Evolutionary conservation across 805 yeast genomes (phyloP).

Genomic region (Suhomyces faveliae): DNA sequence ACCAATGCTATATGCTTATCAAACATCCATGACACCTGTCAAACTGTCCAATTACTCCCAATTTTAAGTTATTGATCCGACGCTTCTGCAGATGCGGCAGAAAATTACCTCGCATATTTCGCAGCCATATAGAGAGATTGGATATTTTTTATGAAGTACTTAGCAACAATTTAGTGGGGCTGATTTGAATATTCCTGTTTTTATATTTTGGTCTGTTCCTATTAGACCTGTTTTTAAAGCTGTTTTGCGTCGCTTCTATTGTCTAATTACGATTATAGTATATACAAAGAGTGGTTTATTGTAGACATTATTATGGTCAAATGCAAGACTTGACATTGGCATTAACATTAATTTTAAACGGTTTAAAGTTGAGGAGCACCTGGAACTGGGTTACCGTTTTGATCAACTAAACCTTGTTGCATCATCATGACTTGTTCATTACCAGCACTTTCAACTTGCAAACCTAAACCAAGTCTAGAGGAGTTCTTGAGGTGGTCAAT

Average conservation of each 20-base stretch:
- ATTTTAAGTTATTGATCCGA: too few species aligned
- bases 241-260: too few species aligned
- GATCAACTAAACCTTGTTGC: slow-evolving; percentile 84
- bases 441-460: slow-evolving; percentile 95
- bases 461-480: slow-evolving; percentile 86
- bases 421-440: slow-evolving; percentile 87
- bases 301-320: slow-evolving; percentile 2
- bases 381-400: slow-evolving; percentile 82
- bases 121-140: too few species aligned
- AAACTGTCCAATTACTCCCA: too few species aligned
- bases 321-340: neutral
- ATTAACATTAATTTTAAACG: neutral
- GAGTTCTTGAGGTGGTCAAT: slow-evolving; percentile 75
- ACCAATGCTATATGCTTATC: too few species aligned
- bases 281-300: slow-evolving; percentile 1
- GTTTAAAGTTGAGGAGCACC: slow-evolving; percentile 62
- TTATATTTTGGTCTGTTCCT: neutral
- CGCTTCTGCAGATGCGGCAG: too few species aligned
- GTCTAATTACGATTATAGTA: neutral
- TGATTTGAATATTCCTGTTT: too few species aligned
- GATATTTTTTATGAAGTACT: too few species aligned
- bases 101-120: too few species aligned
- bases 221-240: too few species aligned
- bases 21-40: too few species aligned
- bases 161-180: too few species aligned